Base-by-base conservation (phyloP, 2,329 filamentous ascomycete species). In the Colletotrichum kahawae region DNA sequence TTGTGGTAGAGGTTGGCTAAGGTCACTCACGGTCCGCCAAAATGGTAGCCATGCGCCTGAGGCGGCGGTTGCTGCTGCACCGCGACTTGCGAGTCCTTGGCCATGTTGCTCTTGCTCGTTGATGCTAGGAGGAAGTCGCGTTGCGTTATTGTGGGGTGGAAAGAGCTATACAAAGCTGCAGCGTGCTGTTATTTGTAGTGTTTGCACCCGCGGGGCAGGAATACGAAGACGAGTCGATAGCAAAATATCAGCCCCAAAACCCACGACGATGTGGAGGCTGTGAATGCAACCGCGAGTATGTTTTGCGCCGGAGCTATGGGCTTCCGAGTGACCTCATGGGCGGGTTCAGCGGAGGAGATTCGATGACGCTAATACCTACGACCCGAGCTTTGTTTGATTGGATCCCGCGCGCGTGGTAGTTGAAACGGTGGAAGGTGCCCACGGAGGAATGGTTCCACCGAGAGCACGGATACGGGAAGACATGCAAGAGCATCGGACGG, bases 21-120 rank as follows among this genome's bases (percentile, higher is more conserved):
- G 16, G 18, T 31, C 12, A 83, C 86, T 80, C 82, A 89, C 88
- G 88, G 88, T 75, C 88, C 88, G 68, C 85, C 84, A 79, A 90
- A 90, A 75, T 90, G 88, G 78, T 90, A 90, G 77, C 86, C 86
- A 73, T 88, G 87, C 64, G 80, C 43, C 43, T 13, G 43, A 5
- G 43, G 43, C n/a, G 43, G 36, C 4, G 36, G 43, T 0, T n/a
- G 77, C 76, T 82, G 80, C 68, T 76, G 70, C 54, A 78, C 77
- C 13, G 77, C 73, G 7, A 78, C 77, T 60, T 80, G 70, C 70
- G 82, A 84, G 14, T 79, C 56, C 67, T 82, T 82, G 67, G 82
- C 79, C 85, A 86, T 86, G 43, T 13, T 51, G 43, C 43, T 18
- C 24, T 27, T 27, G 24, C 24, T 27, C 24, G 1, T 67, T 56